Evolutionary conservation across 2,329 filamentous ascomycete species (phyloP).

Genomic region (Emmonsiellopsis sp.): DNA sequence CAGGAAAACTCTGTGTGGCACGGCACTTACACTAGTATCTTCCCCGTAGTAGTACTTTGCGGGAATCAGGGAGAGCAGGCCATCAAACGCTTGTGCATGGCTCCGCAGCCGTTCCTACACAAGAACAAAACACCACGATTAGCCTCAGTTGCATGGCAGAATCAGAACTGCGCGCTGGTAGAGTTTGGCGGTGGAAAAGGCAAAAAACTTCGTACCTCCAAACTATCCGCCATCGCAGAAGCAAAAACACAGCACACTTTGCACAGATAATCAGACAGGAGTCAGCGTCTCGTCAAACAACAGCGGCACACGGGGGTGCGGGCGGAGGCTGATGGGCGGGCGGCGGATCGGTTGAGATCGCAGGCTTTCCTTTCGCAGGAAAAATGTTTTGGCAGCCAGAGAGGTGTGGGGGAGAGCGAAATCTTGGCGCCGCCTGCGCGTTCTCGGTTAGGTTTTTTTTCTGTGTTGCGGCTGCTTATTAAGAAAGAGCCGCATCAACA

Average conservation of each 20-base stretch:
- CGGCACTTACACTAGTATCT: conserved; percentile 64
- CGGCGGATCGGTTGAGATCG: background rate
- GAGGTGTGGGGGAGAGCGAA: conserved; percentile 7
- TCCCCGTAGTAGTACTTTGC: conserved; percentile 86
- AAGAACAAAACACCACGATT: conserved; percentile 17
- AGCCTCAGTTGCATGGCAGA: background rate
- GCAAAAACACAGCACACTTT: background rate
- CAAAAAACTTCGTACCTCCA: conserved; percentile 11
- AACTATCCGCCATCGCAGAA: conserved; percentile 11
- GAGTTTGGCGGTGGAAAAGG: background rate
- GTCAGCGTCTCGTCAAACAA: background rate
- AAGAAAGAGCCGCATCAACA: background rate
- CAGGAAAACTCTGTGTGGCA: background rate
- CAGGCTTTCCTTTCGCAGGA: background rate
- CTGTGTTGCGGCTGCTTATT: background rate
- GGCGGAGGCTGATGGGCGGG: background rate
- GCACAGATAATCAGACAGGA: background rate
- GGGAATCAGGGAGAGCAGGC: conserved; percentile 76
- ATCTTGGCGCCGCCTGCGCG: conserved; percentile 8
- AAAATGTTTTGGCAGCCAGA: conserved; percentile 5
- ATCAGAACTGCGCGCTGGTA: background rate
- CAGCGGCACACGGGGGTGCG: background rate
- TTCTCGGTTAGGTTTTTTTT: conserved; percentile 4
- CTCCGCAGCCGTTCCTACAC: conserved; percentile 40
- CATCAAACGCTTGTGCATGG: conserved; percentile 70